Conservation (phyloP, 176 grass and related monocot genomes). For the Panicum miliaceum region DNA sequence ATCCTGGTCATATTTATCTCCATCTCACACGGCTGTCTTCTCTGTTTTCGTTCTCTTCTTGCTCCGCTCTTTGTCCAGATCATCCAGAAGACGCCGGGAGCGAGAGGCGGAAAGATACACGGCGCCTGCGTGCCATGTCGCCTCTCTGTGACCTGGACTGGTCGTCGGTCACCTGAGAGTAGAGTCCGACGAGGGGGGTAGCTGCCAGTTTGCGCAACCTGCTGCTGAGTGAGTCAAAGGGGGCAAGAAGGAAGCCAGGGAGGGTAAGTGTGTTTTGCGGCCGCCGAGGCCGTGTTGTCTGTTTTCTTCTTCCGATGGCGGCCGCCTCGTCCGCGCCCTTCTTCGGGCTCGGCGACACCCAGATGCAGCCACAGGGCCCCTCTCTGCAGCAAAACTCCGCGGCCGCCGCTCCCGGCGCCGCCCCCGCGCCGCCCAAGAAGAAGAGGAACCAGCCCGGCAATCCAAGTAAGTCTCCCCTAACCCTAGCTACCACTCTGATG, state of each 20-base stretch:
- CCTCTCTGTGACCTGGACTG: slow-evolving; percentile 46
- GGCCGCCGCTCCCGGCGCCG: not conserved
- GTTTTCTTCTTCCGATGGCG: slow-evolving; percentile 49
- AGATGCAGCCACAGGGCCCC: slow-evolving; percentile 50
- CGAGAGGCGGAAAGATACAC: slow-evolving; percentile 12
- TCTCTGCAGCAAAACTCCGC: slow-evolving; percentile 27
- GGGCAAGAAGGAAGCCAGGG: not conserved
- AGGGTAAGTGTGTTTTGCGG: not conserved
- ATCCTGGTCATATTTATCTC: slow-evolving; percentile 41
- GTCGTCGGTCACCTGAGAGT: slow-evolving; percentile 39
- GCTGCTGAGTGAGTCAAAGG: not conserved
- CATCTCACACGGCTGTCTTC: slow-evolving; percentile 30
- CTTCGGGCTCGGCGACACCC: slow-evolving; percentile 66
- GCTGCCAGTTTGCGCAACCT: not conserved
- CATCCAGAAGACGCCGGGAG: slow-evolving; percentile 39
- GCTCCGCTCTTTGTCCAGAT: slow-evolving; percentile 52
- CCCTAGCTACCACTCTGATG: not conserved
- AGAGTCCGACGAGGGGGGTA: slow-evolving; percentile 27
- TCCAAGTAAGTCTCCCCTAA: slow-evolving; percentile 71
- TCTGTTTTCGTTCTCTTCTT: too few relatives aligned
- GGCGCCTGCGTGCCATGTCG: slow-evolving; percentile 31
- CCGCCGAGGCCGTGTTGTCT: slow-evolving; percentile 3
- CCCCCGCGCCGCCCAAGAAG: slow-evolving; percentile 71
- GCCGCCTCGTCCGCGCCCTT: slow-evolving; percentile 69
- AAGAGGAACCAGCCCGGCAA: slow-evolving; percentile 93